A percentile compares a stretch with the other conserved stretches of the same genome.
Conservation (phyloP, 208 protist genomes). For the Trypanosomatidae sp. region DNA sequence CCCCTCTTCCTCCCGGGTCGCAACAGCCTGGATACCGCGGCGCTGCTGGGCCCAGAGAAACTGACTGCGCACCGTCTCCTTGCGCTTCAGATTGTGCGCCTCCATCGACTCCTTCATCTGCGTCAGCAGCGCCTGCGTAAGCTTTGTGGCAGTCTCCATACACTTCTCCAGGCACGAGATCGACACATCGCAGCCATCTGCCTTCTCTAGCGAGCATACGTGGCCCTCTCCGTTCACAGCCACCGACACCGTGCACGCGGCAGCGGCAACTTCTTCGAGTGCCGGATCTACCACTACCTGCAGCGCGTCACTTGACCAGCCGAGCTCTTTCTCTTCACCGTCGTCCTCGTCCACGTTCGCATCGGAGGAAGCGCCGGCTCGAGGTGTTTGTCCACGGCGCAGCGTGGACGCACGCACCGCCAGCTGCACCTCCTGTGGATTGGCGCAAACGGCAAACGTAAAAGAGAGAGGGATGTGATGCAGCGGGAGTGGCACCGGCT, state of each 20-base stretch:
- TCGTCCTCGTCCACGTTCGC: neutral
- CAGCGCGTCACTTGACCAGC: slow-evolving; percentile 34
- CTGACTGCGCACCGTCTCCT: slow-evolving; percentile 54
- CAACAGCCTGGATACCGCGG: slow-evolving; percentile 44
- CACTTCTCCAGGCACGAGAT: slow-evolving; percentile 46
- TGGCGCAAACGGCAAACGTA: slow-evolving; percentile 71
- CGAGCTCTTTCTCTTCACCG: neutral
- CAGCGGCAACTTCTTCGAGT: slow-evolving; percentile 58
- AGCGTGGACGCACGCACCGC: slow-evolving; percentile 32
- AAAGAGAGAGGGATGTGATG: slow-evolving; percentile 93
- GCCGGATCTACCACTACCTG: slow-evolving; percentile 77
- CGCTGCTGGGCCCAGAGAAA: slow-evolving; percentile 90
- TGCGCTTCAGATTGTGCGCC: slow-evolving; percentile 60
- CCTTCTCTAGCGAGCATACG: slow-evolving; percentile 81
- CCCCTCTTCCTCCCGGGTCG: slow-evolving; percentile 5
- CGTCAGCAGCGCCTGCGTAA: slow-evolving; percentile 48
- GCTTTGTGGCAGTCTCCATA: slow-evolving; percentile 42
- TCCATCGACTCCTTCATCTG: slow-evolving; percentile 66
- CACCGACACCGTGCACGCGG: slow-evolving; percentile 61
- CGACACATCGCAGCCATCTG: slow-evolving; percentile 64
- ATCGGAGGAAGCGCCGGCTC: slow-evolving; percentile 1
- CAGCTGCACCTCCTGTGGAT: slow-evolving; percentile 36
- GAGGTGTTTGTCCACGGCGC: slow-evolving; percentile 7
- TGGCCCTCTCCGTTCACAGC: slow-evolving; percentile 84
- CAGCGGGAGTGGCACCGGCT: slow-evolving; percentile 94